Evolutionary conservation across 768 basidiomycete species (phyloP), one percentile per base, ranked within the genome.

Genomic region (Suillus alpinus): DNA sequence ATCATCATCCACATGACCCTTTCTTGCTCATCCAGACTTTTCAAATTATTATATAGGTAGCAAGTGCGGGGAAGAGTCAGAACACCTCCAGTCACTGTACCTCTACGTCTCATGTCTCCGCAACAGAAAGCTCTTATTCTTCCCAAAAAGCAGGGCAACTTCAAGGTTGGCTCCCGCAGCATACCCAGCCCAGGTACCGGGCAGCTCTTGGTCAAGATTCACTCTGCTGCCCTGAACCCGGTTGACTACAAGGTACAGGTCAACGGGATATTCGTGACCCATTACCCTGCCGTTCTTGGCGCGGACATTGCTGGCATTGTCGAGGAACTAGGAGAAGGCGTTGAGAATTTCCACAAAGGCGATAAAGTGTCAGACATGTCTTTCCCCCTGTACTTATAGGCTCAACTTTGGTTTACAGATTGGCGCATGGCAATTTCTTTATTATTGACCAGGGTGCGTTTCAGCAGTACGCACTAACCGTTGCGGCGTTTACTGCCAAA

Each of bases 171-270:
- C 3, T 61, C 70, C 12, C 68, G 63, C 9, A 55, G 63, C 31
- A 63, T 75, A 36, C 73, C 73, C 5, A 70, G 62, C 36, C 80
- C 80, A 0, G 73, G 74, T 1, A 64, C 68, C 2, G 75, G 75
- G 7, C 72, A 83, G 62, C 59, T 83, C 13, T 69, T 83, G 52
- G 71, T 83, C 59, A 76, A 77, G 61, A 57, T 80, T 40, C 63
- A 75, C 36, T 64, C 78, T 0, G 65, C 70, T 6, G 78, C 73
- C 1, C 73, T 85, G 12, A 83, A 84, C 64, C 83, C 83, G 9
- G 65, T 78, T 40, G 81, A 77, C 68, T 83, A 77, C 10, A 73
- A 73, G 65, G 70, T 78, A 26, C 73, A 72, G 41, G 57, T 67
- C 53, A 63, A 63, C 53, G 77, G 73, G 8, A 36, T 65, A 0